phyloP scores from a whole-genome alignment of 2,329 filamentous ascomycete genomes.

The Botrytis squamosa region DNA sequence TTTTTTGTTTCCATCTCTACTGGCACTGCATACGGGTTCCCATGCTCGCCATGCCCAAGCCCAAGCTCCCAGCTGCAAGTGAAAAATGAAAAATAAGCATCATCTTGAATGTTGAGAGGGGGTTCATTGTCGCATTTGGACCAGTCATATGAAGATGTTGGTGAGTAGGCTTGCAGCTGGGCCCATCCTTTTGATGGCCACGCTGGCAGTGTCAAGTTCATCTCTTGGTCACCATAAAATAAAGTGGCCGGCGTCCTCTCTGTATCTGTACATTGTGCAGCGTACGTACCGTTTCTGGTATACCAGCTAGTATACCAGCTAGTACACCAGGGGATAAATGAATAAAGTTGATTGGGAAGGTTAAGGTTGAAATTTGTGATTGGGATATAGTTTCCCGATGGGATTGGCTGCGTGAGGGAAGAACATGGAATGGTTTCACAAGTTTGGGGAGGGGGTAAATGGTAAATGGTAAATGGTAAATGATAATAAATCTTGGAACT shows the following conservation, averaged over 20 bases:
- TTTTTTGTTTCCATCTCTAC: neutral
- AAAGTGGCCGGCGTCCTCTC: neutral
- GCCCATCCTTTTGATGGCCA: slow-evolving; percentile 5
- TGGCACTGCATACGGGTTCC: neutral
- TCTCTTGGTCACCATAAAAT: neutral
- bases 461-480: neutral
- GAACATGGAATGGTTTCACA: neutral
- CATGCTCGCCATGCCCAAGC: neutral
- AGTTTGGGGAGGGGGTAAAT: neutral
- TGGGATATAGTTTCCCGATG: neutral
- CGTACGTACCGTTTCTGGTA: neutral
- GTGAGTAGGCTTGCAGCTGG: neutral
- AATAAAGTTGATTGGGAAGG: neutral
- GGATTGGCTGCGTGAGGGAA: neutral
- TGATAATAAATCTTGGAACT: neutral
- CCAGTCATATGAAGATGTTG: neutral
- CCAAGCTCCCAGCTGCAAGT: neutral
- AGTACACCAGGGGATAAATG: neutral
- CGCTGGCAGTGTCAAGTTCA: neutral
- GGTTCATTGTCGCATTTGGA: neutral
- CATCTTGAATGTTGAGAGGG: neutral
- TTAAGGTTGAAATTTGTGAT: neutral
- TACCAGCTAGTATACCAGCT: neutral
- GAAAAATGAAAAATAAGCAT: neutral
- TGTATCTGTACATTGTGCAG: neutral